These are phyloP conservation scores for Melaleuca alternifolia DNA, from an alignment of 345 rosid genomes.

Conservation along the genomic window DNA sequence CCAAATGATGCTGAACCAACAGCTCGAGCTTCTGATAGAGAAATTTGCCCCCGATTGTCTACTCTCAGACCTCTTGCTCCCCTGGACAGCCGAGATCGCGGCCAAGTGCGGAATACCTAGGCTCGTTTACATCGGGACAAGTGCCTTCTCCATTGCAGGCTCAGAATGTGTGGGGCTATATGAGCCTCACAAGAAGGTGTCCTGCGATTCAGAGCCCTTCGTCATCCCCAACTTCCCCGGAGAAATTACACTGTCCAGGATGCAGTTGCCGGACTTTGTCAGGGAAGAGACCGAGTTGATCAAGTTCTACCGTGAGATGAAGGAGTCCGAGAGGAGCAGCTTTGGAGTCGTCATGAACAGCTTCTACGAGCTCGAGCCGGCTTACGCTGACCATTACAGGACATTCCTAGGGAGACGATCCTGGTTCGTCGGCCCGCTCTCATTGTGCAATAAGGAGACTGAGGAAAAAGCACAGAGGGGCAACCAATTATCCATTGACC, in stretches of 20 bases:
- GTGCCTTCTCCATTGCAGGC: slow-evolving; percentile 8
- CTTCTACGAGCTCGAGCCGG: slow-evolving; percentile 62
- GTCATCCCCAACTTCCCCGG: slow-evolving; percentile 22
- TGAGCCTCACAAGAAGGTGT: slow-evolving; percentile 7
- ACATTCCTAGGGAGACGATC: slow-evolving; percentile 29
- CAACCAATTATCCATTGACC: slow-evolving; percentile 4
- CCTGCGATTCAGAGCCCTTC: slow-evolving; percentile 17
- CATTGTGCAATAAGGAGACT: slow-evolving; percentile 6
- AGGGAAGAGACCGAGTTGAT: not conserved
- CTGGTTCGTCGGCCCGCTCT: slow-evolving; percentile 60
- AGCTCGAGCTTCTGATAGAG: slow-evolving; percentile 7
- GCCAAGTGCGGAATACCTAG: slow-evolving; percentile 21
- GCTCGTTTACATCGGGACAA: slow-evolving; percentile 13
- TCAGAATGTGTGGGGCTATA: not conserved
- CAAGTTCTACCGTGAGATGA: not conserved
- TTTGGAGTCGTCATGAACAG: slow-evolving; percentile 60
- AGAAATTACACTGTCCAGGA: slow-evolving; percentile 6
- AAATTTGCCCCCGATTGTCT: slow-evolving; percentile 12
- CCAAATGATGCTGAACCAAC: slow-evolving; percentile 7
- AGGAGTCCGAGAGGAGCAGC: slow-evolving; percentile 37
- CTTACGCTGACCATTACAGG: slow-evolving; percentile 31
- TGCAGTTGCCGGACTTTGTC: not conserved
- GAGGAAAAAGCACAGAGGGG: slow-evolving; percentile 28
- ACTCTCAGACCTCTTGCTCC: slow-evolving; percentile 19
- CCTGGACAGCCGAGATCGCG: slow-evolving; percentile 22